Evolutionary conservation across 106 monocot genomes (phyloP).

Genomic region (Dendrobium catenatum): DNA sequence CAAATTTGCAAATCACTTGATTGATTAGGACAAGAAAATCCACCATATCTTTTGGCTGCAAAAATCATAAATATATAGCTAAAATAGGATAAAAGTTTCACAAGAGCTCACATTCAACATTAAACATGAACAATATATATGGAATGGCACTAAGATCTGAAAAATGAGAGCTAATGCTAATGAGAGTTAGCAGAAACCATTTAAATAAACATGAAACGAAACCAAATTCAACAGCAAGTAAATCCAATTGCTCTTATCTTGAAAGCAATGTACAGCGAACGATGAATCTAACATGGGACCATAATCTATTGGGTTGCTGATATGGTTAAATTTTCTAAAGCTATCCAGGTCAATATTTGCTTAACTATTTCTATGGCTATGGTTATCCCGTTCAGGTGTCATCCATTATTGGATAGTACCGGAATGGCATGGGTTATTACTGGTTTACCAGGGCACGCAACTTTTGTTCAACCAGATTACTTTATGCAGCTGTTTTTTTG

Average conservation of each 20-base stretch:
- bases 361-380: no score
- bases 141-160: not conserved
- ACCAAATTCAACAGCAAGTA: not conserved
- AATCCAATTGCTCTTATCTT: not conserved
- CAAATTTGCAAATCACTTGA: constrained; percentile 90
- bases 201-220: not conserved
- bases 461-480: no score
- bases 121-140: not conserved
- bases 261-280: not conserved
- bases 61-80: not conserved
- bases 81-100: not conserved
- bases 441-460: no score
- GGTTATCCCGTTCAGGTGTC: no score
- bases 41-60: constrained; percentile 82
- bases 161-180: not conserved
- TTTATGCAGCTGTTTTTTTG: no score
- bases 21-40: constrained; percentile 84
- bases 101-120: not conserved
- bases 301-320: not conserved
- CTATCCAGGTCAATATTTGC: no score
- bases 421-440: no score
- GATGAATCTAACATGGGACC: not conserved
- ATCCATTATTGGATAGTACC: no score
- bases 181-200: not conserved
- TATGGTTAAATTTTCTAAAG: no score